Evolutionary conservation across 306 rosid species (phyloP).

Genomic region (Fragaria ananassa): DNA sequence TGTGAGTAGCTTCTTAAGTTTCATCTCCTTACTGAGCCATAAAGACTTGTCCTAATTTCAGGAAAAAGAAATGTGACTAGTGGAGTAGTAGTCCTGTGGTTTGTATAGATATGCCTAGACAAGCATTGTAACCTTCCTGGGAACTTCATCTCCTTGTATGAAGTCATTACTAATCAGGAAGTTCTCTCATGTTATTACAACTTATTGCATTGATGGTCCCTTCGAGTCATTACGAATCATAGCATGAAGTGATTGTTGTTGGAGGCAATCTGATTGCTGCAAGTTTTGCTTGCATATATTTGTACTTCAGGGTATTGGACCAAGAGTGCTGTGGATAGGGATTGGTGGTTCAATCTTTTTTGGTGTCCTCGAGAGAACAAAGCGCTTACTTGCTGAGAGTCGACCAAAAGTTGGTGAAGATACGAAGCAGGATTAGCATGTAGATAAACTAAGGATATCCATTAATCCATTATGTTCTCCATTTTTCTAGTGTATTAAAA

Average conservation of each 20-base stretch:
- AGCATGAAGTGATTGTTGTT: background rate
- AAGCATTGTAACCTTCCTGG: background rate
- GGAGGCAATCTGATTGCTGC: background rate
- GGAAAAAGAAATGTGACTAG: no score
- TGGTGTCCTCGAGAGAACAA: slow-evolving; percentile 48
- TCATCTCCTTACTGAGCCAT: no score
- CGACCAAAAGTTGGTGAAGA: slow-evolving; percentile 14
- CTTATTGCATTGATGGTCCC: background rate
- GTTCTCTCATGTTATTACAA: background rate
- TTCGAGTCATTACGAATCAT: background rate
- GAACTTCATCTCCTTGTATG: background rate
- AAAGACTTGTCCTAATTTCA: no score
- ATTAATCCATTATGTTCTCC: no score
- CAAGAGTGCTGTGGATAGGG: slow-evolving; percentile 61
- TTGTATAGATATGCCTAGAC: background rate
- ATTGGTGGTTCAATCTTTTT: slow-evolving; percentile 54
- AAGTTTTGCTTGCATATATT: background rate
- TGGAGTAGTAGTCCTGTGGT: no score
- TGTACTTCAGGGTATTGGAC: slow-evolving; percentile 48
- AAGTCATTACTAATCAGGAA: background rate
- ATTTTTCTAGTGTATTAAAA: background rate
- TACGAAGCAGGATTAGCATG: slow-evolving; percentile 31
- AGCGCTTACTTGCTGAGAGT: slow-evolving; percentile 40
- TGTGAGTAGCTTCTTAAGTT: no score
- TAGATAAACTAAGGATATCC: background rate